Evolutionary conservation across 306 rosid species (phyloP), one percentile per base, ranked within the genome.

Genomic region (Quercus cerris): DNA sequence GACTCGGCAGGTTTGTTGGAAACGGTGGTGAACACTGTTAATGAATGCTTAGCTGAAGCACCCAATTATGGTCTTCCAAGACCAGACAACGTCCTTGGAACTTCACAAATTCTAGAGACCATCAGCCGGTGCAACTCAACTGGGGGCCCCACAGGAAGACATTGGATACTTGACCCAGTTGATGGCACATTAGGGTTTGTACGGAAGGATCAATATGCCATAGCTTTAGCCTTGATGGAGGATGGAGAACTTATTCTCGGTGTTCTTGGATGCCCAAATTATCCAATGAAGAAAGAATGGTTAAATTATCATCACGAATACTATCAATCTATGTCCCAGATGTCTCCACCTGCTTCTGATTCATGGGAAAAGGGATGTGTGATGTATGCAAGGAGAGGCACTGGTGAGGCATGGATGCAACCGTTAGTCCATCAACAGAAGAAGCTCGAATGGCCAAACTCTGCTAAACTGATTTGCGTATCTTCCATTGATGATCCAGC

Each of bases 231-330:
- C 6, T 87, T 95, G 63, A 84, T 95, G 75, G 97, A 95, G 80
- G 85, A 95, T 80, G 99, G 99, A 66, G 91, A 95, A 71, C 94
- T 91, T 73, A 85, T 84, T 46, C 94, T 95, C 75, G 99, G 99
- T 25, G 93, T 95, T 85, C 97, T 95, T 73, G 99, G 99, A 0
- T 95, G 99, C 84, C 99, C 99, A n/a, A 95, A 93, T 76, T 95
- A 95, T 80, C 99, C 99, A 58, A 91, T 93, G 99, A 89, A 90
- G 75, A 95, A 88, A 56, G 99, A 6, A 80, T 95, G 98, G 97
- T 79, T 95, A 20, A 85, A 88, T 33, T 95, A 90, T 83, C 93
- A 89, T 74, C 97, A 93, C 77, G 90, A 93, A 4, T 93, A 95
- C 81, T 97, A 95, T 80, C 82, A 97, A 83, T 88, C 89, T 52